Evolutionary conservation across 176 grass and related monocot genomes (phyloP).

Genomic region (Carex parvula): DNA sequence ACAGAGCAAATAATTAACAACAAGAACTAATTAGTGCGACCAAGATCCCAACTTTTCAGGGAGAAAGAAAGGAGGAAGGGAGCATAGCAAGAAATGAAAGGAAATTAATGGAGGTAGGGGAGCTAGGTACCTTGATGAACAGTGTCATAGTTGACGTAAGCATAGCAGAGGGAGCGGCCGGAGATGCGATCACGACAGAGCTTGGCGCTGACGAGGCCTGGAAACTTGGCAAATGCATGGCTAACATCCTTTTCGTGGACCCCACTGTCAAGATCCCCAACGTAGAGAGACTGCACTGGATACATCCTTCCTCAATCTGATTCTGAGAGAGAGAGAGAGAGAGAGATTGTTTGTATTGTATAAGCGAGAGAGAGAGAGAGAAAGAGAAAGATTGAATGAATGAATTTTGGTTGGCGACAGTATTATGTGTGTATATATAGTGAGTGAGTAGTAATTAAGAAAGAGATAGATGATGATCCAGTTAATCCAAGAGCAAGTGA

Average conservation of each 20-base stretch:
- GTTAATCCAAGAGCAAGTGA: no score
- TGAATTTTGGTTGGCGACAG: no score
- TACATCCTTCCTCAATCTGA: background rate
- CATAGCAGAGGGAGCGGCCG: slow-evolving; percentile 14
- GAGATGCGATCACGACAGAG: slow-evolving; percentile 19
- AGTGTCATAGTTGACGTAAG: slow-evolving; percentile 1
- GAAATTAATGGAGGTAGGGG: background rate
- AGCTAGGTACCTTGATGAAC: background rate
- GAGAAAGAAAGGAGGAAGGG: background rate
- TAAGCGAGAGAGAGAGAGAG: no score
- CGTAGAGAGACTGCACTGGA: slow-evolving; percentile 4
- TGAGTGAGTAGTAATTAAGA: no score
- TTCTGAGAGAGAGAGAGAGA: no score
- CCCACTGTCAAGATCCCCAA: slow-evolving; percentile 1
- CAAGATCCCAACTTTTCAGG: background rate
- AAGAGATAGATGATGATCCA: no score
- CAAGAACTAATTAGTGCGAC: background rate
- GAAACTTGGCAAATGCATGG: background rate
- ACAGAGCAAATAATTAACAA: no score
- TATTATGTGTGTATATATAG: no score
- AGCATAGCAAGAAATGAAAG: slow-evolving; percentile 6
- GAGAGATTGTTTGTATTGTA: no score
- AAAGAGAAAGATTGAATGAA: no score
- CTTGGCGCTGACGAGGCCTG: background rate
- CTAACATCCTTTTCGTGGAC: background rate